Conservation (phyloP, 441 rosid genomes). For the Populus hybrid region DNA sequence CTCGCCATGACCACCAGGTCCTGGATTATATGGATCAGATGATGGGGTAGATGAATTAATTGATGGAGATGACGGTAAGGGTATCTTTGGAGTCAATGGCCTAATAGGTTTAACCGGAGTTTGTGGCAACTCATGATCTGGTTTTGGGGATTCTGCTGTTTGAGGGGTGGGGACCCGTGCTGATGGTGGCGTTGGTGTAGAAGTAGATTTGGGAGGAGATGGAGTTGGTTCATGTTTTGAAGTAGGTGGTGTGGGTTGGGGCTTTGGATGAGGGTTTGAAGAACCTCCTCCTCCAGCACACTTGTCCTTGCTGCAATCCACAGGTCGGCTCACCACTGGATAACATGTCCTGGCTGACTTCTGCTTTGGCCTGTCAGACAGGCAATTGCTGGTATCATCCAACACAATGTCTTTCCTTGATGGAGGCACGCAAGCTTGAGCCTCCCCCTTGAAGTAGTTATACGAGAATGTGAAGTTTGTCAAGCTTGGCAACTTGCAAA, state of each 20-base stretch:
- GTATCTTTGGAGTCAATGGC: neutral
- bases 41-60: conserved; percentile 3
- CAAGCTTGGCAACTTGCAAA: too few relatives aligned
- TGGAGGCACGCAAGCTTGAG: conserved; percentile 12
- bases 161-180: conserved; percentile 1
- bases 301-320: conserved; percentile 69
- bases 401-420: conserved; percentile 32
- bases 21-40: too few relatives aligned
- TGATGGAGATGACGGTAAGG: neutral
- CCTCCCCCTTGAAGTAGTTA: too few relatives aligned
- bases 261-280: neutral
- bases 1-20: neutral
- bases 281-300: conserved; percentile 43
- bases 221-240: neutral
- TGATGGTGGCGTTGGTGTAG: conserved; percentile 5
- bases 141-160: conserved; percentile 21
- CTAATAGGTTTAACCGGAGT: neutral
- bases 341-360: conserved; percentile 36
- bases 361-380: conserved; percentile 51
- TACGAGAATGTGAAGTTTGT: too few relatives aligned
- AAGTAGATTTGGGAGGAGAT: conserved; percentile 11
- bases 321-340: conserved; percentile 45
- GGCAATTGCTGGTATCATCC: conserved; percentile 56
- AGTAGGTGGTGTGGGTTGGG: neutral
- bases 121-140: neutral